phyloP scores from a whole-genome alignment of 805 yeast genomes.

The Pichia cephalocereana region DNA sequence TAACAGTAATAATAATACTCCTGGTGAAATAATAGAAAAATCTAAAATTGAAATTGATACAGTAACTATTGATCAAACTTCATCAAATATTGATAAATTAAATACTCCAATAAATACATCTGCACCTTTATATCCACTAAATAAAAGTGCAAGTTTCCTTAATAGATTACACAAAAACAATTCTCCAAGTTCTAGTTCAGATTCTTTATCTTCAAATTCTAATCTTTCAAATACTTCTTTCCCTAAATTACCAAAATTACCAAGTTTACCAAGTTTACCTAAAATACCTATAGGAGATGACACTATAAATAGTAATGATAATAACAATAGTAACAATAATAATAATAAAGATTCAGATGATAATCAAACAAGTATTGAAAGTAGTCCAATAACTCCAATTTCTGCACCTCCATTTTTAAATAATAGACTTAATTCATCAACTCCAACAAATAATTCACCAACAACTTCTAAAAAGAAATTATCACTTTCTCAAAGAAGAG shows the following conservation, averaged over 20 bases:
- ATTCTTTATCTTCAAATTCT: not conserved
- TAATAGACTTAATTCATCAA: not conserved
- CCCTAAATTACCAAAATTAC: not conserved
- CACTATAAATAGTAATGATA: not conserved
- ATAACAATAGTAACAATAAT: not conserved
- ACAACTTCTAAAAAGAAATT: slow-evolving; percentile 23
- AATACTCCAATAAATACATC: not conserved
- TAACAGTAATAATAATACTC: not conserved
- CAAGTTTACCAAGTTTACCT: not conserved
- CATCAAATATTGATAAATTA: too few species aligned
- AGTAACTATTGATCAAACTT: not conserved
- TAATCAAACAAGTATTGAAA: not conserved
- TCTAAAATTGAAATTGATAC: not conserved
- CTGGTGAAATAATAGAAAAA: not conserved
- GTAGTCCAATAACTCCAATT: not conserved
- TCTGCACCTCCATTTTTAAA: not conserved
- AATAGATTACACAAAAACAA: not conserved
- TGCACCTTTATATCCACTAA: not conserved
- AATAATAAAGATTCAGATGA: not conserved
- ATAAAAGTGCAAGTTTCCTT: not conserved
- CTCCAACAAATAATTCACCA: not conserved
- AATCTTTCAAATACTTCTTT: not conserved
- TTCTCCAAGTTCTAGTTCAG: not conserved
- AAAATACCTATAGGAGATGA: too few species aligned
- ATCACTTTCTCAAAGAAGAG: slow-evolving; percentile 45